Conservation (phyloP, 169 alveolate genomes). For the Cryptosporidium meleagridis region DNA sequence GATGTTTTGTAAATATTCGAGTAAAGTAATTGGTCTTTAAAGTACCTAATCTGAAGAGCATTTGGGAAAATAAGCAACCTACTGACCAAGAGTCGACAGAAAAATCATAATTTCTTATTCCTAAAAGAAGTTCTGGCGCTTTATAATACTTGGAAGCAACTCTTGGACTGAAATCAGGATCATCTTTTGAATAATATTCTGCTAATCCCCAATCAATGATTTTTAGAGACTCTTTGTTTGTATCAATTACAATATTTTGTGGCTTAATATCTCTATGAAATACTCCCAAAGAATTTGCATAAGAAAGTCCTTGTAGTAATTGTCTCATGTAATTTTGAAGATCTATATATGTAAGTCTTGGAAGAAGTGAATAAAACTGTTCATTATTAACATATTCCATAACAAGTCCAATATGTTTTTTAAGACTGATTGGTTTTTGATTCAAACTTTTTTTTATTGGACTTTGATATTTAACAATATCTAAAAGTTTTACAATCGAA, state of each 20-base stretch:
- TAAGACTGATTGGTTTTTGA: neutral
- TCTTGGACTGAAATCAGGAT: slow-evolving; percentile 61
- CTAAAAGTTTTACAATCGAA: slow-evolving; percentile 35
- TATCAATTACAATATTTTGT: slow-evolving; percentile 76
- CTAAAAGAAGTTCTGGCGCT: slow-evolving; percentile 87
- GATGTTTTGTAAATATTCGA: slow-evolving; percentile 6
- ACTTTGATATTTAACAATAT: neutral
- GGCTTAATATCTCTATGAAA: slow-evolving; percentile 82
- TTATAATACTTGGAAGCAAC: slow-evolving; percentile 90
- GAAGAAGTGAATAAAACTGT: slow-evolving; percentile 52
- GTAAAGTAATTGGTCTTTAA: slow-evolving; percentile 32
- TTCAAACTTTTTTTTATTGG: neutral
- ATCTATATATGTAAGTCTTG: slow-evolving; percentile 5
- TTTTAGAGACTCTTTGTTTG: slow-evolving; percentile 73
- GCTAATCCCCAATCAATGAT: slow-evolving; percentile 82
- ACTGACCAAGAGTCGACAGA: slow-evolving; percentile 88
- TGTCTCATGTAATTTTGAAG: slow-evolving; percentile 55
- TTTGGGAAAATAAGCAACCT: slow-evolving; percentile 90
- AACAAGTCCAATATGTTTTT: slow-evolving; percentile 15
- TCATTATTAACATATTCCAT: slow-evolving; percentile 43
- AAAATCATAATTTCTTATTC: slow-evolving; percentile 83
- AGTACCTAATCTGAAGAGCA: slow-evolving; percentile 80
- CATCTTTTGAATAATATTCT: slow-evolving; percentile 51
- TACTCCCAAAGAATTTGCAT: slow-evolving; percentile 68
- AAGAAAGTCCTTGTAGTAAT: slow-evolving; percentile 16